Percentiles rank a stretch among this genome's conserved stretches.
Conservation (phyloP, 2,329 filamentous ascomycete species). For the Zarea fungicola region DNA sequence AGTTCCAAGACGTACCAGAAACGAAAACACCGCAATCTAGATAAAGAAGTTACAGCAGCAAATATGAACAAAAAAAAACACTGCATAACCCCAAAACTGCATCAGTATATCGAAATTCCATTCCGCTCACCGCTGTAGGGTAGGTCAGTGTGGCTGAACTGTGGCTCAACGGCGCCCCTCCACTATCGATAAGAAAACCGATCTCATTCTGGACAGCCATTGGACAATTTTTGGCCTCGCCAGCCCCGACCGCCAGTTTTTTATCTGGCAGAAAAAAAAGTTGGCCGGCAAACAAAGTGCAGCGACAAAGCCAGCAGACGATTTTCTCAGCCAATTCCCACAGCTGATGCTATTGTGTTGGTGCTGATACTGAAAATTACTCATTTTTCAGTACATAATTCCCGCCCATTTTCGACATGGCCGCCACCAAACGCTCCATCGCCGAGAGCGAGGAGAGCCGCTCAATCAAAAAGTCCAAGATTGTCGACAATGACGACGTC, state of each 20-base stretch:
- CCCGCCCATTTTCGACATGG: conserved; percentile 25
- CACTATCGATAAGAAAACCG: conserved; percentile 29
- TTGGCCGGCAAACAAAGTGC: not conserved
- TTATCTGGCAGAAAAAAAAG: conserved; percentile 6
- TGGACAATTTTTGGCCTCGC: conserved; percentile 3
- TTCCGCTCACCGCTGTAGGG: no score
- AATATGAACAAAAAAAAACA: no score
- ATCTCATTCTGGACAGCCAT: conserved; percentile 11
- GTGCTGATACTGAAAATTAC: not conserved
- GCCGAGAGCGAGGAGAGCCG: conserved; percentile 31
- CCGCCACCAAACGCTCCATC: conserved; percentile 35
- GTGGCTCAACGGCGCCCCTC: conserved; percentile 11
- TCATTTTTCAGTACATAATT: not conserved
- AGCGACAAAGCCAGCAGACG: not conserved
- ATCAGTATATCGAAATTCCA: no score
- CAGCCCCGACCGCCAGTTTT: conserved; percentile 13
- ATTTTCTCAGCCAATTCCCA: not conserved
- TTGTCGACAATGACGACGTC: conserved; percentile 23
- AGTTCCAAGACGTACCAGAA: no score
- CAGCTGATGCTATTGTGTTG: not conserved
- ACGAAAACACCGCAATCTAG: no score
- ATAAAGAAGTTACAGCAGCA: no score
- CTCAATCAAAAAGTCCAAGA: conserved; percentile 37
- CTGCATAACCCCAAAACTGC: no score
- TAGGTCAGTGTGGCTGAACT: conserved; percentile 5